These are phyloP conservation scores for Lomentospora prolificans DNA, from an alignment of 2,329 filamentous ascomycete genomes.

Conservation along the genomic window DNA sequence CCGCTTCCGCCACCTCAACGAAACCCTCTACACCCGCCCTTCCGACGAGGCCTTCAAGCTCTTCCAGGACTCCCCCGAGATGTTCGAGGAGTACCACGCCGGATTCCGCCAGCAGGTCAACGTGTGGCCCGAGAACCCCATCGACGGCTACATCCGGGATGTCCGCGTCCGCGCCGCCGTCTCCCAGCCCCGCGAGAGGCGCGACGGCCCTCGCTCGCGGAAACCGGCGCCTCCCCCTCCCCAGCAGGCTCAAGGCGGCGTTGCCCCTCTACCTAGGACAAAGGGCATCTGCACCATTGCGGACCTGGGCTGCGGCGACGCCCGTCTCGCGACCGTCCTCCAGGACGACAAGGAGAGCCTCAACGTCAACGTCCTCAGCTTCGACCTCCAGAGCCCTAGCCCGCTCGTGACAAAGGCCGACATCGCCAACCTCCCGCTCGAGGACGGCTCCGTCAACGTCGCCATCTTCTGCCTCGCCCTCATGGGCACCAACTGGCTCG, in stretches of 20 bases:
- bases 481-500: conserved; percentile 98
- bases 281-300: conserved; percentile 68
- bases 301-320: conserved; percentile 90
- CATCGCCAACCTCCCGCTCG: conserved; percentile 72
- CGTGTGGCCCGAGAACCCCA: conserved; percentile 93
- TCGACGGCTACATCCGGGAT: conserved; percentile 71
- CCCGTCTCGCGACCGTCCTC: conserved; percentile 63
- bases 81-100: conserved; percentile 93
- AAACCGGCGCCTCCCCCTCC: conserved; percentile 17
- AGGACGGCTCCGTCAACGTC: conserved; percentile 68
- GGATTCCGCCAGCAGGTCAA: conserved; percentile 93
- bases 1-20: conserved; percentile 93
- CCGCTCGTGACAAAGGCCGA: conserved; percentile 78
- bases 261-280: conserved; percentile 54
- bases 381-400: conserved; percentile 72
- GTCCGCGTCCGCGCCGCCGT: conserved; percentile 59
- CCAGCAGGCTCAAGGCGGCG: conserved; percentile 10
- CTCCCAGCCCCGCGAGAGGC: conserved; percentile 15
- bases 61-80: conserved; percentile 77
- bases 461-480: conserved; percentile 92
- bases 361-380: conserved; percentile 68
- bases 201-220: conserved; percentile 14
- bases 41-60: conserved; percentile 74
- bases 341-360: conserved; percentile 54
- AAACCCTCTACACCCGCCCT: conserved; percentile 88